Evolutionary conservation across 1,284 basidiomycete genomes (phyloP), one percentile per base, ranked within the genome.

Genomic region (Papiliotrema flavescens): DNA sequence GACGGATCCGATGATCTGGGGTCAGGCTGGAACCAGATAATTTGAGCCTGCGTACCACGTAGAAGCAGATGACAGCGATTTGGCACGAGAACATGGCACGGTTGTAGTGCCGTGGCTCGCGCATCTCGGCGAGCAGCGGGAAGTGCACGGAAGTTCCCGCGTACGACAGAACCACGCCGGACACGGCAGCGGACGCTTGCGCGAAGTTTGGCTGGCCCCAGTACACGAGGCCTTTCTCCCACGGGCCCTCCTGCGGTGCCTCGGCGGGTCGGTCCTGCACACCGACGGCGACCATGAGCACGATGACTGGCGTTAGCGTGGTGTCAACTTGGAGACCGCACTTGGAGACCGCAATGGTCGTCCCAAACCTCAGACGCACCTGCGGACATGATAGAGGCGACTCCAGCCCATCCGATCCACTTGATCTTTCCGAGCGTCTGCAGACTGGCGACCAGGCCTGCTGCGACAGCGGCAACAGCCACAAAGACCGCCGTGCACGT

Each of bases 71-170:
- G 37, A 69, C 68, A 23, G 65, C 63, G 7, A 64, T 55, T 51
- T 70, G 66, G 26, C 56, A 57, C 22, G 49, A 42, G 35, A 65
- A 47, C 36, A 66, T 47, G 23, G 52, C 53, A 28, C 61, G 61
- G 20, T 58, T 62, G 49, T 59, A 64, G n/a, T 62, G 59, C 32
- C 41, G 55, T 5, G 70, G 74, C 40, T 72, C 58, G n/a, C 62
- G 52, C 76, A 79, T 77, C 59, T 79, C 78, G 32, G 74, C 61
- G n/a, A 73, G 66, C 46, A 77, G 62, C 34, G 63, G 62, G 49
- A 76, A 62, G 65, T 70, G 71, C 26, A 55, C 59, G 4, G 64
- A 60, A 20, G 59, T 24, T 9, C 63, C 67, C 19, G 64, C 69
- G 43, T 64, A 74, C 5, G 73, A 66, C 52, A 73, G 74, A 42